Evolutionary conservation across 2,329 filamentous ascomycete species (phyloP).

Genomic region (Fusarium foetens): DNA sequence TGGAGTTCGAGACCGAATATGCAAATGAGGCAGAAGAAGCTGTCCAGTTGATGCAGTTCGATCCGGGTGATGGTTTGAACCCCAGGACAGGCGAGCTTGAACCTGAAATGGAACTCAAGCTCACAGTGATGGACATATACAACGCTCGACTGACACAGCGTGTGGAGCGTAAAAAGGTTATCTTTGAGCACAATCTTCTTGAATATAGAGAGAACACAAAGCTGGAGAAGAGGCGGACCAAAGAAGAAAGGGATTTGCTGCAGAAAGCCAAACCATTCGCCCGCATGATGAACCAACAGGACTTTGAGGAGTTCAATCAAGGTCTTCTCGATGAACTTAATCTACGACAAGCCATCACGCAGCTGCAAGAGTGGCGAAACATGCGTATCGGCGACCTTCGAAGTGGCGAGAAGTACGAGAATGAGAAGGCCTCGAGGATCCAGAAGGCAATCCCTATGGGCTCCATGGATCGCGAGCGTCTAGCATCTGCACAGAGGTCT

Average conservation of each 20-base stretch:
- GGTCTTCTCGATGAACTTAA: conserved; percentile 92
- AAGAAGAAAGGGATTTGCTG: conserved; percentile 90
- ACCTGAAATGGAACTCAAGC: conserved; percentile 95
- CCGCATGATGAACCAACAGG: conserved; percentile 92
- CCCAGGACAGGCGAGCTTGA: conserved; percentile 85
- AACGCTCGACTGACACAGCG: conserved; percentile 90
- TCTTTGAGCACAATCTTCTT: conserved; percentile 93
- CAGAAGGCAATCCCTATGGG: conserved; percentile 78
- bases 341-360: conserved; percentile 85
- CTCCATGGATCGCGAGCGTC: conserved; percentile 82
- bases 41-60: conserved; percentile 98
- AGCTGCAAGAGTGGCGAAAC: conserved; percentile 93
- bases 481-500: conserved; percentile 76
- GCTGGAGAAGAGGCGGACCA: conserved; percentile 92
- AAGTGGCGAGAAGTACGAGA: conserved; percentile 90
- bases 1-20: conserved; percentile 98
- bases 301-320: conserved; percentile 87
- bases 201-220: conserved; percentile 94
- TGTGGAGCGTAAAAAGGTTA: conserved; percentile 93
- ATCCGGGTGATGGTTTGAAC: conserved; percentile 93
- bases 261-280: conserved; percentile 97
- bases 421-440: conserved; percentile 81
- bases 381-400: conserved; percentile 86
- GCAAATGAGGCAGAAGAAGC: conserved; percentile 98
- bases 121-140: conserved; percentile 98